These are phyloP conservation scores for Neonectria sp. DNA, from an alignment of 2,329 filamentous ascomycete species.

Conservation along the genomic window DNA sequence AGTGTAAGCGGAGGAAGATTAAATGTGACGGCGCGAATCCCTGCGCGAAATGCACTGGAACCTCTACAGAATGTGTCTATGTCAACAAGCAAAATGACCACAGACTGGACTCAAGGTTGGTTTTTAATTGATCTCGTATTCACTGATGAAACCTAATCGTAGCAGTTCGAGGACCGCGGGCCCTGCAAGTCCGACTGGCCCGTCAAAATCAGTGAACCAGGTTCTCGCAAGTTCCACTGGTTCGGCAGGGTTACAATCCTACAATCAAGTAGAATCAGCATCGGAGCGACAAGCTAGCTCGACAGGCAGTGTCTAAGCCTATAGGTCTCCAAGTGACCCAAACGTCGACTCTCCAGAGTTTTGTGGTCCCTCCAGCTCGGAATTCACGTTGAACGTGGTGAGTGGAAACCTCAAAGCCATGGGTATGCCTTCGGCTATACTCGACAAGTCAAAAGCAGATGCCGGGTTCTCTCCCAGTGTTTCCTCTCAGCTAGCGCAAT, in stretches of 20 bases:
- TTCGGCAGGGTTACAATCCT: not conserved
- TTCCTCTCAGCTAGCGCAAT: constrained; percentile 5
- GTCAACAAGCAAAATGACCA: not conserved
- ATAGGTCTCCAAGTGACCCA: not conserved
- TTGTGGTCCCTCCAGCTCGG: constrained; percentile 24
- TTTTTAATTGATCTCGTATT: not conserved
- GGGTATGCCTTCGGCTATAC: constrained; percentile 22
- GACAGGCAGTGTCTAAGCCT: not conserved
- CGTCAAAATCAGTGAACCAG: not conserved
- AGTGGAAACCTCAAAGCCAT: constrained; percentile 21
- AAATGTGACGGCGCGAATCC: constrained; percentile 16
- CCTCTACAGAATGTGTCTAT: not conserved
- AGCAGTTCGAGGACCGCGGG: not conserved
- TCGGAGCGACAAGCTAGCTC: not conserved
- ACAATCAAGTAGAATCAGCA: not conserved
- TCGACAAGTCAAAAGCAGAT: constrained; percentile 7
- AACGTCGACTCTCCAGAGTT: constrained; percentile 14
- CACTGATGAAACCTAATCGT: not conserved
- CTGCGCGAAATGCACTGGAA: not conserved
- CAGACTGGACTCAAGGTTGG: not conserved
- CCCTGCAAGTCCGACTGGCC: not conserved
- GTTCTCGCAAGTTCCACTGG: not conserved
- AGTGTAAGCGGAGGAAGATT: constrained; percentile 21
- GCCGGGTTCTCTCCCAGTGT: not conserved
- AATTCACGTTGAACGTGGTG: constrained; percentile 20